These are phyloP conservation scores for Entrophospora sp. DNA, from an alignment of 192 early-diverging fungal genomes.

Conservation along the genomic window DNA sequence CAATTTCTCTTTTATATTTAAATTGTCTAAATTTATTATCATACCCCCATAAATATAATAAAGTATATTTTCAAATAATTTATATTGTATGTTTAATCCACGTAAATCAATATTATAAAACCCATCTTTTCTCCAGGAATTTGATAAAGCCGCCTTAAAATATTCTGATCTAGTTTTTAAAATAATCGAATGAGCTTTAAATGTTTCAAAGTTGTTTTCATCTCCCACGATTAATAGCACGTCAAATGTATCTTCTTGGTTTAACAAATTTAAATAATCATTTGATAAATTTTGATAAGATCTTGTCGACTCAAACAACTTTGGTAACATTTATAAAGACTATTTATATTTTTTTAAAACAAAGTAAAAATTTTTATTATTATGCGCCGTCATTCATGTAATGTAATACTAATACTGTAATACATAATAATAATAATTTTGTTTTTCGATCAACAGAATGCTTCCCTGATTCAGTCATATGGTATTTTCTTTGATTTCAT, in stretches of 20 bases:
- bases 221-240: conserved; percentile 6
- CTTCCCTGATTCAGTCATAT: too few relatives aligned
- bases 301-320: too few relatives aligned
- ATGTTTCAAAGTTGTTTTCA: not conserved
- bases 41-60: not conserved
- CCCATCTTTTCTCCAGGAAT: not conserved
- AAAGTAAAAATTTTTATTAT: too few relatives aligned
- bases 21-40: not conserved
- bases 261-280: conserved; percentile 1
- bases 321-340: too few relatives aligned
- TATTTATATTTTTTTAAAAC: too few relatives aligned
- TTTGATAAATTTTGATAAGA: too few relatives aligned
- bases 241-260: conserved; percentile 7
- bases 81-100: not conserved
- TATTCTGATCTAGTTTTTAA: conserved; percentile 8
- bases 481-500: too few relatives aligned
- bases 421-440: too few relatives aligned
- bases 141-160: conserved; percentile 9
- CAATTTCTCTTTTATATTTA: not conserved
- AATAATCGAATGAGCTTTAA: conserved; percentile 13
- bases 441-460: too few relatives aligned
- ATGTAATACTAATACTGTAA: too few relatives aligned
- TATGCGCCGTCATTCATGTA: too few relatives aligned
- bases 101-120: conserved; percentile 5
- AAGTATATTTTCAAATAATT: not conserved